Conservation (phyloP, 129 eudicot genomes). For the Helianthus tuberosus region DNA sequence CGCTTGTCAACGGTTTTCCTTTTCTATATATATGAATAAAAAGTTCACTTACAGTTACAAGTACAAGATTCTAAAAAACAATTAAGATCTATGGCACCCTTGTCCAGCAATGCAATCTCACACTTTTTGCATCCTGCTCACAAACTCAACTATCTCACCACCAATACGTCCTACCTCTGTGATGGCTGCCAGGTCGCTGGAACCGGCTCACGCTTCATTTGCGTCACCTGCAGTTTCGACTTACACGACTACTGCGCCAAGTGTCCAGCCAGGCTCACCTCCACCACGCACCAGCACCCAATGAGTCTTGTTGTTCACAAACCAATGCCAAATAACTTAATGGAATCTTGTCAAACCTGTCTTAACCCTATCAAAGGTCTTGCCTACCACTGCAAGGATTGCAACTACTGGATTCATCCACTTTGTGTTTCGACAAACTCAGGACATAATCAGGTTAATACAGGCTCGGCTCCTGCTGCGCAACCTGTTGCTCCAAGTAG, state of each 20-base stretch:
- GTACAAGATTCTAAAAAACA: no score
- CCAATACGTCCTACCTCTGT: neutral
- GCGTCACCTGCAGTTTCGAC: conserved; percentile 1
- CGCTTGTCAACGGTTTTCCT: no score
- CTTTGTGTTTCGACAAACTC: conserved; percentile 2
- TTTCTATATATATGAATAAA: no score
- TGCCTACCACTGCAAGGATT: neutral
- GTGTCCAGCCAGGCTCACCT: neutral
- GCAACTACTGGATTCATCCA: conserved; percentile 13
- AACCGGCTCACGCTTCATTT: conserved; percentile 16
- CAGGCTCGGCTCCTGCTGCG: neutral
- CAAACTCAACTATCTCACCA: neutral
- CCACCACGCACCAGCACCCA: conserved; percentile 10
- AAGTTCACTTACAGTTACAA: no score
- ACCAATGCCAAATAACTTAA: neutral
- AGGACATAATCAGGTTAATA: neutral
- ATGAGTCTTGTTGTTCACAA: neutral
- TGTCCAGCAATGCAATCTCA: neutral
- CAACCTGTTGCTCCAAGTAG: no score
- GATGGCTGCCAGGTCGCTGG: conserved; percentile 9
- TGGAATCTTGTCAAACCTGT: neutral
- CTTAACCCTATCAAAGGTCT: neutral
- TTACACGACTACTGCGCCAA: conserved; percentile 10
- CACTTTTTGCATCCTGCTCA: conserved; percentile 6
- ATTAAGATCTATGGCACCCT: conserved; percentile 4